These are phyloP conservation scores for Heliamphora pulchella DNA, from an alignment of 179 eudicot species.

Conservation along the genomic window DNA sequence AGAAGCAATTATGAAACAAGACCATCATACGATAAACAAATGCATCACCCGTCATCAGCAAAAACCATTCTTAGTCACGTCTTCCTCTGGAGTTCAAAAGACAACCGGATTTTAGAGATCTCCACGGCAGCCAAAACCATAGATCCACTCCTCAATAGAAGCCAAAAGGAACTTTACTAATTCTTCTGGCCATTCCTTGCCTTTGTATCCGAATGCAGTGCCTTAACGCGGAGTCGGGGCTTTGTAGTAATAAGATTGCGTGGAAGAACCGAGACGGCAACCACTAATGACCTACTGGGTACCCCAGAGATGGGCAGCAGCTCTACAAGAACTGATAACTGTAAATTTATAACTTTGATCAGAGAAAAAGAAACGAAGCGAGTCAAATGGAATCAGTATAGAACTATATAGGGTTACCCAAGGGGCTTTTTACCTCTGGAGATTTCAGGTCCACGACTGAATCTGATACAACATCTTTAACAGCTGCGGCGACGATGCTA, in stretches of 20 bases:
- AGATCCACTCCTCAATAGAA: not conserved
- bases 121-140: not conserved
- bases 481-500: constrained; percentile 51
- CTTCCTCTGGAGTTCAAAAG: not conserved
- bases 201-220: constrained; percentile 45
- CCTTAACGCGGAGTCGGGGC: constrained; percentile 53
- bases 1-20: too few relatives aligned
- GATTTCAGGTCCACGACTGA: constrained; percentile 61
- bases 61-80: not conserved
- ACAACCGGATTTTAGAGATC: not conserved
- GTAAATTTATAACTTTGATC: constrained; percentile 17
- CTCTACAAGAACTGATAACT: constrained; percentile 62
- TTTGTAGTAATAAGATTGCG: constrained; percentile 46
- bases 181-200: constrained; percentile 23
- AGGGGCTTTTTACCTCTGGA: constrained; percentile 52
- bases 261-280: constrained; percentile 66
- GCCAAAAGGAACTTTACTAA: not conserved
- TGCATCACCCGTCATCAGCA: not conserved
- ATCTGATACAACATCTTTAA: constrained; percentile 48
- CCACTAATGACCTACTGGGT: constrained; percentile 41
- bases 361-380: not conserved
- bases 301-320: constrained; percentile 56
- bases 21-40: not conserved
- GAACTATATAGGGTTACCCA: not conserved
- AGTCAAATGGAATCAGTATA: not conserved